Base-by-base conservation (phyloP, 306 rosid species). In the Inga laurina region DNA sequence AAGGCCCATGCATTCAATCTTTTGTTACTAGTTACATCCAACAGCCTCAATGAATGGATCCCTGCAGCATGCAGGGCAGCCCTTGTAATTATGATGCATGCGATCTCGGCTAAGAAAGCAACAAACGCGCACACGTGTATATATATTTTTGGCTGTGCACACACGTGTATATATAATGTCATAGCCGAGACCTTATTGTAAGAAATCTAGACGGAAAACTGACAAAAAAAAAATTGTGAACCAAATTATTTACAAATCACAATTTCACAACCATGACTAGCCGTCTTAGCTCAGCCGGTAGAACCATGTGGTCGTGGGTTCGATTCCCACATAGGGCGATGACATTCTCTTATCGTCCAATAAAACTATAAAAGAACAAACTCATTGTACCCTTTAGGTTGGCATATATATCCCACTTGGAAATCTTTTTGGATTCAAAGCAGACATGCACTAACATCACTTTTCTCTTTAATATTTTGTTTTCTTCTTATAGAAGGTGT, bases 261-360 rank as follows among this genome's bases (percentile, higher is more conserved):
- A 27, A 27, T 27, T 27, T 27, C 27, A 27, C 27, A 41, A 41
- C 1, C 14, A 2, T 11, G 52, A 48, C 5, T 48, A 0, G 56
- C 7, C 56, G 45, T 67, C 14, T 35, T 35, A 67, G 27, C 72
- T 37, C 45, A 49, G 77, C 27, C 27, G 77, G 77, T 73, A 73
- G 62, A 48, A 61, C 64, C 44, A 73, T 74, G 45, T 30, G 62
- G 64, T 74, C 45, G 45, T 49, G 24, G 77, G 64, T 74, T 74
- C 45, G 77, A 74, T 48, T 74, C 78, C 66, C 66, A 74, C 10
- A 52, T 11, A 49, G 30, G 78, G 78, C 62, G 43, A n/a, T 5
- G 1, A 4, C 11, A 0, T 65, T 32, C n/a, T 0, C 3, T 12
- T 9, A 15, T 22, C 5, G 13, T 68, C 48, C 59, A 52, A 6